Percentiles rank a stretch among this genome's conserved stretches.
Conservation (phyloP, 257 asterid species). For the Solanum arcanum region DNA sequence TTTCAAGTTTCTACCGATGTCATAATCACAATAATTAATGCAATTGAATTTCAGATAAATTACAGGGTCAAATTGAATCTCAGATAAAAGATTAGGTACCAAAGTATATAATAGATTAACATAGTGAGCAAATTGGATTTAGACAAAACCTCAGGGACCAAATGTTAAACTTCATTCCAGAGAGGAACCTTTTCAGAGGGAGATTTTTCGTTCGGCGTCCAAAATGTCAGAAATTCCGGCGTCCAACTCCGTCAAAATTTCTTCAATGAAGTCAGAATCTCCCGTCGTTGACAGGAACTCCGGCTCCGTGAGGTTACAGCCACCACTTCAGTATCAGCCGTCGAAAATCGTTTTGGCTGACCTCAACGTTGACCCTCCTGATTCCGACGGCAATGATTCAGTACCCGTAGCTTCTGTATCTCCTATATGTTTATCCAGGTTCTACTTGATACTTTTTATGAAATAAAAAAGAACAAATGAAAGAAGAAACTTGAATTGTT, state of each 20-base stretch:
- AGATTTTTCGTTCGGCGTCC: background rate
- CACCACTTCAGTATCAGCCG: conserved; percentile 11
- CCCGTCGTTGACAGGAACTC: conserved; percentile 13
- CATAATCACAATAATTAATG: background rate
- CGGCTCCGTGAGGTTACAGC: conserved; percentile 7
- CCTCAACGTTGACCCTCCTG: conserved; percentile 74
- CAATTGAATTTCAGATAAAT: background rate
- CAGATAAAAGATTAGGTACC: background rate
- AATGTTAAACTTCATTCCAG: background rate
- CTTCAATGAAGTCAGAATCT: conserved; percentile 7
- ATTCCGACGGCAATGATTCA: conserved; percentile 28
- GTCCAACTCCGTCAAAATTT: background rate
- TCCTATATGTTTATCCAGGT: conserved; percentile 34
- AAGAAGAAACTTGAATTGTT: background rate
- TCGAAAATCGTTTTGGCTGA: conserved; percentile 49
- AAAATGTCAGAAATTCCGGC: background rate
- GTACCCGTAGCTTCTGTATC: background rate
- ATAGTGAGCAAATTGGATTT: background rate
- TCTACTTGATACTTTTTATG: background rate
- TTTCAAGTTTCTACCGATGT: too few species aligned
- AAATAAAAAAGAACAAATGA: background rate
- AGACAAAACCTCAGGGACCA: background rate
- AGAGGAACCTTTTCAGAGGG: background rate
- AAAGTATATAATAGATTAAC: background rate
- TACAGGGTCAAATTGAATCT: background rate